These are phyloP conservation scores for Fabrea salina DNA, from an alignment of 169 alveolate species.

Conservation along the genomic window DNA sequence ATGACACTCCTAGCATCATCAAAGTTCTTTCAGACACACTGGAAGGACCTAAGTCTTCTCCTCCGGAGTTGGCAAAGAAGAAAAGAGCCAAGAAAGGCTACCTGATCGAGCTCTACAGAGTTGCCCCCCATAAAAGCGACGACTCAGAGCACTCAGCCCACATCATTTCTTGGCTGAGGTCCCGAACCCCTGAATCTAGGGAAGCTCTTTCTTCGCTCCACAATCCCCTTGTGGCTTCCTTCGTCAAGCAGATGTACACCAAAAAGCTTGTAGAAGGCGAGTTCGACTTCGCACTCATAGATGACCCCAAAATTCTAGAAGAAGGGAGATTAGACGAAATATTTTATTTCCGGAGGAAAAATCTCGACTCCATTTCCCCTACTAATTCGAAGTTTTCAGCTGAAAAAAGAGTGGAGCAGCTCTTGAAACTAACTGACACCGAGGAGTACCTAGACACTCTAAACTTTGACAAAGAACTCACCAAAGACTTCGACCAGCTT, in stretches of 20 bases:
- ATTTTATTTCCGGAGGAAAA: neutral
- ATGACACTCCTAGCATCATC: constrained; percentile 1
- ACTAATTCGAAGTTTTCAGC: neutral
- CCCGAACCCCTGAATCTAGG: neutral
- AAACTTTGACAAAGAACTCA: neutral
- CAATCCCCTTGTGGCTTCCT: neutral
- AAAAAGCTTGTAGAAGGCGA: constrained; percentile 18
- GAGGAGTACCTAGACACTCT: constrained; percentile 13
- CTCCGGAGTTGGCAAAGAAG: neutral
- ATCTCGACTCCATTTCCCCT: neutral
- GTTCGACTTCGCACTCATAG: neutral
- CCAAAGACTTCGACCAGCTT: neutral
- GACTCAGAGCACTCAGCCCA: neutral
- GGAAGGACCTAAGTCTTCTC: neutral
- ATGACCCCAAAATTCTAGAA: neutral
- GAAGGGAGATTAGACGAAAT: neutral
- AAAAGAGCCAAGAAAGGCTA: neutral
- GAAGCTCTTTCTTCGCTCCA: neutral
- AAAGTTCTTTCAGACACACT: neutral
- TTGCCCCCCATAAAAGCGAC: neutral
- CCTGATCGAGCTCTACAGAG: neutral
- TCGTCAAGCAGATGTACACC: constrained; percentile 13
- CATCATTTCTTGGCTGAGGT: neutral
- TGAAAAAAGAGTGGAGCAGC: neutral
- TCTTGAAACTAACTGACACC: neutral